Percentiles rank a stretch among this genome's conserved stretches.
These are phyloP conservation scores for Pyrenula massariospora DNA, from an alignment of 495 filamentous ascomycete genomes.

Conservation along the genomic window DNA sequence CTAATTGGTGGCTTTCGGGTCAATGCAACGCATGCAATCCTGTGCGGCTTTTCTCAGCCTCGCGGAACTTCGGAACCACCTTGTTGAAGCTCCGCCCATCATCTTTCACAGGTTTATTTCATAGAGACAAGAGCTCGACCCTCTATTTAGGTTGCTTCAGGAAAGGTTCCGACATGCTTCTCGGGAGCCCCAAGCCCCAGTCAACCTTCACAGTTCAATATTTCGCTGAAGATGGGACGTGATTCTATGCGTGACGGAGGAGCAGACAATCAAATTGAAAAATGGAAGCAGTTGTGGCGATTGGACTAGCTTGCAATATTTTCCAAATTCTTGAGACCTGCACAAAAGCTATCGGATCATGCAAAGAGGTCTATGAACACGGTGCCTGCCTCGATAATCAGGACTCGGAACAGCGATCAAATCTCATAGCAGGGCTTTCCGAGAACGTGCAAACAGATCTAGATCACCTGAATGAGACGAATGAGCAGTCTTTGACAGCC, in stretches of 20 bases:
- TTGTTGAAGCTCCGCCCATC: neutral
- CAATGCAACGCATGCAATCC: neutral
- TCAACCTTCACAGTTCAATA: neutral
- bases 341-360: slow-evolving; percentile 2
- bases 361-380: slow-evolving; percentile 3
- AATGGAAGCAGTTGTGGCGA: slow-evolving; percentile 15
- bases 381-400: neutral
- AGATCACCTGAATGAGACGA: neutral
- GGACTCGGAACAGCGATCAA: neutral
- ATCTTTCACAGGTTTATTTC: neutral
- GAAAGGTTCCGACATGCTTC: neutral
- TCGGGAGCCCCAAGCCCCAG: neutral
- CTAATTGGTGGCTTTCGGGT: neutral
- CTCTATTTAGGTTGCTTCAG: neutral
- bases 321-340: slow-evolving; percentile 16
- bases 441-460: slow-evolving; percentile 1
- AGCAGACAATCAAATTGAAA: neutral
- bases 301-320: slow-evolving; percentile 18
- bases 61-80: no score
- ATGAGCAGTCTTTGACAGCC: neutral
- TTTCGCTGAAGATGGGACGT: neutral
- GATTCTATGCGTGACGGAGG: neutral
- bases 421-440: neutral
- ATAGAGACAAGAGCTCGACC: neutral
- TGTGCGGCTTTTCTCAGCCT: neutral